Evolutionary conservation across 2,329 filamentous ascomycete genomes (phyloP).

Genomic region (Claviceps paspali): DNA sequence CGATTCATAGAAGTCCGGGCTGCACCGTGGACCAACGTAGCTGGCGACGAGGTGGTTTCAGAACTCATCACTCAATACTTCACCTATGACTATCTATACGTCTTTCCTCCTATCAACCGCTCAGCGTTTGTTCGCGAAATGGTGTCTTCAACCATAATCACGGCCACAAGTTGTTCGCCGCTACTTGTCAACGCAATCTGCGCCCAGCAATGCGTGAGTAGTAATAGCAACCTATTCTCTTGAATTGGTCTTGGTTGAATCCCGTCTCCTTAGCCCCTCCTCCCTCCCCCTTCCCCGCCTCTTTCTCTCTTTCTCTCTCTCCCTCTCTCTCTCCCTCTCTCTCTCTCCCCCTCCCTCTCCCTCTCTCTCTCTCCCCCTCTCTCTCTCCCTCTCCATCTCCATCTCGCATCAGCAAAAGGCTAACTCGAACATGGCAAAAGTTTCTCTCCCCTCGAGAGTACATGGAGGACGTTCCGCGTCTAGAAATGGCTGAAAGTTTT

Average conservation of each 20-base stretch:
- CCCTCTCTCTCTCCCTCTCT: too few relatives aligned
- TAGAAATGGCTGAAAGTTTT: constrained; percentile 3
- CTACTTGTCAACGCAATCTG: constrained; percentile 5
- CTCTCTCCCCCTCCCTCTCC: too few relatives aligned
- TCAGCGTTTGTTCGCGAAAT: neutral
- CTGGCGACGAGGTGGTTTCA: neutral
- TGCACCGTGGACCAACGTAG: constrained; percentile 2
- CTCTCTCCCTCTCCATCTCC: too few relatives aligned
- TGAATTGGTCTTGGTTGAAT: too few relatives aligned
- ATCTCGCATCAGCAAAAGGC: too few relatives aligned
- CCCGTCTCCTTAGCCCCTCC: too few relatives aligned
- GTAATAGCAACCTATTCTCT: too few relatives aligned
- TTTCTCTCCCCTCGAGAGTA: constrained; percentile 1
- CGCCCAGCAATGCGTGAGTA: constrained; percentile 5
- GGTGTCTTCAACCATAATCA: neutral
- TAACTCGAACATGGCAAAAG: neutral
- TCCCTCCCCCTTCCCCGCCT: too few relatives aligned
- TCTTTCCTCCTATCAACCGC: constrained; percentile 3
- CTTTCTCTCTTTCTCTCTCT: too few relatives aligned
- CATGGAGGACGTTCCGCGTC: neutral
- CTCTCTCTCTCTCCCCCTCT: too few relatives aligned
- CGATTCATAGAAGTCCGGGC: neutral
- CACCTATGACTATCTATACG: constrained; percentile 5
- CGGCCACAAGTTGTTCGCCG: constrained; percentile 2
- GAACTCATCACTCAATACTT: constrained; percentile 6